Base-by-base conservation (phyloP, 176 grass and related monocot genomes). In the Tillandsia leiboldiana region DNA sequence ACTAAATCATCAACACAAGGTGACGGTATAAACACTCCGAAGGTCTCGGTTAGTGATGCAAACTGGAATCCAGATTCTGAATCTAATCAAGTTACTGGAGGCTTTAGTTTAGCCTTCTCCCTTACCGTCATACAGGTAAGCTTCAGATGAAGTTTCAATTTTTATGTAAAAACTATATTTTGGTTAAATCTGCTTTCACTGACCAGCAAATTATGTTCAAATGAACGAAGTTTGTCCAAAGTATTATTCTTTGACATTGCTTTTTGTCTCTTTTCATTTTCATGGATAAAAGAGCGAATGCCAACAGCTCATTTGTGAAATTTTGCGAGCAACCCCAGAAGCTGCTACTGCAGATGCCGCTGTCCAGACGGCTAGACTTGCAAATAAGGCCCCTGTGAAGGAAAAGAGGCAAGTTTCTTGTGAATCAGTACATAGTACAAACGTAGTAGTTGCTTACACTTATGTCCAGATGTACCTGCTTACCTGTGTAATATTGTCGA, bases 241-340 rank as follows among this genome's bases (percentile, higher is more conserved):
- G 74, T 62, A 68, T 53, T 75, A 51, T 61, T 83, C 52, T 76
- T 49, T 63, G 63, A 53, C 65, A 67, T 64, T 72, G 2, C 26
- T 27, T 77, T 80, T 80, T 51, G 65, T 51, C 64, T 24, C 66
- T 49, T 9, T 27, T 53, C 15, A 80, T 73, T 73, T 18, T 71
- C 79, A 51, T 73, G 77, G 75, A 13, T 61, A 66, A 59, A 80
- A 97, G 94, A 93, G 94, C 67, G 94, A 97, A 82, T 97, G 94
- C 71, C 94, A 97, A 75, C 94, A 97, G 72, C 86, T 97, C 63
- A 81, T 97, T 50, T 93, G 94, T 85, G 94, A 97, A 86, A 87
- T 97, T 75, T 79, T 97, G 75, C 80, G 94, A 72, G 89, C 94
- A 82, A 97, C 94, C 79, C 94, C 94, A 47, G 89, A 97, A 85